Evolutionary conservation across 2,329 filamentous ascomycete genomes (phyloP).

Genomic region (Septoria petroselini): DNA sequence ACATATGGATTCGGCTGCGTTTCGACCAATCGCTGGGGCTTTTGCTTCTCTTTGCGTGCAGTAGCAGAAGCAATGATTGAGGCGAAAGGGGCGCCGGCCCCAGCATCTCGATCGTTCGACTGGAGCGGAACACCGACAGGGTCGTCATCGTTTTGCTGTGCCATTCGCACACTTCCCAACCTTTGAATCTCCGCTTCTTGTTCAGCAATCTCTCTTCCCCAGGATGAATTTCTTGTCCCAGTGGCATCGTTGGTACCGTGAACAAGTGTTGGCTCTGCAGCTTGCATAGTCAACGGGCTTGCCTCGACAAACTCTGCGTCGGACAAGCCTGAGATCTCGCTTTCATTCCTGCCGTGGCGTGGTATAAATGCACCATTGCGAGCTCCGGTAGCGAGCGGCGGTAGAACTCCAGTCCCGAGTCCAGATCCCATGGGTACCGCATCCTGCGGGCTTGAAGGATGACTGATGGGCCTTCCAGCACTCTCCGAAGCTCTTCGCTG

Average conservation of each 20-base stretch:
- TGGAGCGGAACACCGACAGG: not conserved
- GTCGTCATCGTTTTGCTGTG: not conserved
- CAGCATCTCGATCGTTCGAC: not conserved
- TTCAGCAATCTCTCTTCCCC: slow-evolving; percentile 14
- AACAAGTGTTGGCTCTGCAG: slow-evolving; percentile 14
- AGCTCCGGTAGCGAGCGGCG: not conserved
- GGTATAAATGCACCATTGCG: not conserved
- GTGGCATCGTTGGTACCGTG: not conserved
- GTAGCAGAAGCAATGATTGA: slow-evolving; percentile 12
- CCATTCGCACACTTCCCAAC: slow-evolving; percentile 8
- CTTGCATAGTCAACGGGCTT: slow-evolving; percentile 15
- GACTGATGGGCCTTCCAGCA: not conserved
- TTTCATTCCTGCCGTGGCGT: slow-evolving; percentile 1
- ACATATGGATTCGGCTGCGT: slow-evolving; percentile 19
- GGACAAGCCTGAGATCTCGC: slow-evolving; percentile 8
- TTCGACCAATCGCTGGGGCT: slow-evolving; percentile 1
- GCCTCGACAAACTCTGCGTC: slow-evolving; percentile 14
- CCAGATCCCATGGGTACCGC: no score
- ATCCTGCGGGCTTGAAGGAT: no score
- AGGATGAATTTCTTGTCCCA: not conserved
- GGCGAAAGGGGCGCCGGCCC: slow-evolving; percentile 2
- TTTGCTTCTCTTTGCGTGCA: slow-evolving; percentile 10
- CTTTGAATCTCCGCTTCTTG: slow-evolving; percentile 19
- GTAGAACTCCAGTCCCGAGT: not conserved
- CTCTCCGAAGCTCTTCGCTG: slow-evolving; percentile 7